Conservation (phyloP, 164 flowering plant species). For the Dillenia turbinata region DNA sequence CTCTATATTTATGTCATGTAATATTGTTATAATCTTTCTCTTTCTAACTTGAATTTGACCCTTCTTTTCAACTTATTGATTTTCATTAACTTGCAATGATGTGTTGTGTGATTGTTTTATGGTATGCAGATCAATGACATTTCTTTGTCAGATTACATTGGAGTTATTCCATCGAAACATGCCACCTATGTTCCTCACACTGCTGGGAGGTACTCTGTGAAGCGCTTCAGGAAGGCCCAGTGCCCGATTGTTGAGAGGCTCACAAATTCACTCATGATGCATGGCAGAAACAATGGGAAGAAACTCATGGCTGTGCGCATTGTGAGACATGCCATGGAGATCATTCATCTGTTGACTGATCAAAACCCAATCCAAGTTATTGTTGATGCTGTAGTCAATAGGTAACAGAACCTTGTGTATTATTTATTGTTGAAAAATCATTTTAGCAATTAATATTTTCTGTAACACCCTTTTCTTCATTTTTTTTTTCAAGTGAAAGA, state of each 20-base stretch:
- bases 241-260: conserved; percentile 43
- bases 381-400: conserved; percentile 46
- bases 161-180: conserved; percentile 25
- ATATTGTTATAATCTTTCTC: not conserved
- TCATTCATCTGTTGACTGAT: conserved; percentile 38
- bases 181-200: conserved; percentile 40
- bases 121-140: conserved; percentile 23
- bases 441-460: not conserved
- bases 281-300: conserved; percentile 44
- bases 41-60: not conserved
- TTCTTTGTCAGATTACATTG: conserved; percentile 33
- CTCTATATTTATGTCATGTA: not conserved
- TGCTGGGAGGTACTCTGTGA: conserved; percentile 39
- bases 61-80: not conserved
- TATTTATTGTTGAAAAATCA: not conserved
- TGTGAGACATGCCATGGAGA: conserved; percentile 44
- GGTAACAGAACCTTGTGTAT: conserved; percentile 10
- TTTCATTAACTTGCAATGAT: not conserved
- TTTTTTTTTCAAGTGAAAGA: not conserved
- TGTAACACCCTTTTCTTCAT: not conserved
- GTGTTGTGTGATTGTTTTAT: not conserved
- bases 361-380: conserved; percentile 40
- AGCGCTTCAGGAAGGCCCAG: conserved; percentile 43
- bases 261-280: conserved; percentile 48
- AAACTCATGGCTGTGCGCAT: conserved; percentile 40